These are phyloP conservation scores for Serendipita vermifera DNA, from an alignment of 768 basidiomycete species.

Conservation along the genomic window DNA sequence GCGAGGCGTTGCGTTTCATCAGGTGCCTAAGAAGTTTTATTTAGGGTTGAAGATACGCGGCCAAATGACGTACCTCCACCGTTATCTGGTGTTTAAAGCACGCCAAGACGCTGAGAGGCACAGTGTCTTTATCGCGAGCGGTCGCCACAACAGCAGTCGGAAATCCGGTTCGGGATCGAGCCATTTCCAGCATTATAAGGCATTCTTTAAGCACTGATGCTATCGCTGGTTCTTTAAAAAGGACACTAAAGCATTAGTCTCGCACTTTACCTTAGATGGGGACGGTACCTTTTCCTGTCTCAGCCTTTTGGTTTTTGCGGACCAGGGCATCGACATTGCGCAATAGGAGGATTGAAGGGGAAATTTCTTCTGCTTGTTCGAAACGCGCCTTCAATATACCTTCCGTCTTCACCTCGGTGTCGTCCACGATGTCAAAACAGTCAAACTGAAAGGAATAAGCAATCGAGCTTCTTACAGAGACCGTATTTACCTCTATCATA, in stretches of 20 bases:
- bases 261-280: background rate
- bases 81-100: slow-evolving; percentile 78
- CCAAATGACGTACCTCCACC: background rate
- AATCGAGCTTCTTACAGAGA: too few species aligned
- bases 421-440: slow-evolving; percentile 71
- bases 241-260: background rate
- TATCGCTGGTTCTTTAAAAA: slow-evolving; percentile 40
- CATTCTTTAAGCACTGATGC: slow-evolving; percentile 49
- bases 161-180: slow-evolving; percentile 47
- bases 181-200: slow-evolving; percentile 40
- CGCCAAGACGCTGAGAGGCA: slow-evolving; percentile 48
- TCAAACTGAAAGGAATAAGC: slow-evolving; percentile 45
- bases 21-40: slow-evolving; percentile 44
- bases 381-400: slow-evolving; percentile 57
- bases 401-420: slow-evolving; percentile 63
- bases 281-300: slow-evolving; percentile 48
- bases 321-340: slow-evolving; percentile 70
- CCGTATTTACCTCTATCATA: slow-evolving; percentile 61
- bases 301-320: slow-evolving; percentile 49
- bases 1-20: slow-evolving; percentile 57
- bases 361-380: slow-evolving; percentile 61
- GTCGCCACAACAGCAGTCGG: slow-evolving; percentile 71
- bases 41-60: background rate
- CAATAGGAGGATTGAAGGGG: slow-evolving; percentile 75
- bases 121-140: slow-evolving; percentile 47